phyloP scores from a whole-genome alignment of 2,329 filamentous ascomycete species.

The Fusarium goolgardi region DNA sequence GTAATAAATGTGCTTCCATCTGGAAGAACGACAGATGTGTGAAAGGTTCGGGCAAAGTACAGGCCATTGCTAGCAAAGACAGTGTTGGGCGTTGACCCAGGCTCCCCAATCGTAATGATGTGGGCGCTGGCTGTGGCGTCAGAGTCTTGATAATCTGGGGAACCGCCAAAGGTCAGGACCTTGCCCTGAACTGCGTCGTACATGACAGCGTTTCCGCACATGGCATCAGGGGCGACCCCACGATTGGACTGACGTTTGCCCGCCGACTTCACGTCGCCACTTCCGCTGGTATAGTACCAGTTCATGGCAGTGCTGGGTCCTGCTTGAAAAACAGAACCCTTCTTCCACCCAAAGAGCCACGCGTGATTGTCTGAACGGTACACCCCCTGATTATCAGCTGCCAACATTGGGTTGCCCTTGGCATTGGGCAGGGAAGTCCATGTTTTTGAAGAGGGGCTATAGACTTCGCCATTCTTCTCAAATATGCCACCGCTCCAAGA shows the following conservation, averaged over 20 bases:
- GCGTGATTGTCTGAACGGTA: slow-evolving; percentile 53
- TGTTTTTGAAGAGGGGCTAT: slow-evolving; percentile 7
- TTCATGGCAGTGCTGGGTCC: slow-evolving; percentile 65
- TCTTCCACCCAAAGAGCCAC: slow-evolving; percentile 55
- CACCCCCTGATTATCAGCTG: slow-evolving; percentile 52
- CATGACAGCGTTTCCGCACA: slow-evolving; percentile 68
- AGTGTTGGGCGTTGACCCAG: background rate
- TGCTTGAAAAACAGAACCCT: slow-evolving; percentile 63
- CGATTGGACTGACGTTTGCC: slow-evolving; percentile 46
- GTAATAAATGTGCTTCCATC: slow-evolving; percentile 60
- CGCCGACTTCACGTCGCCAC: slow-evolving; percentile 37
- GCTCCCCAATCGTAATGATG: slow-evolving; percentile 59
- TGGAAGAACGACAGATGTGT: slow-evolving; percentile 61
- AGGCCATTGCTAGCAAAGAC: slow-evolving; percentile 17
- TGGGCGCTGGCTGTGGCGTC: slow-evolving; percentile 58
- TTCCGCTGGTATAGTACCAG: slow-evolving; percentile 60
- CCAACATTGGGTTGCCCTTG: slow-evolving; percentile 61
- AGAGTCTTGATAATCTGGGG: slow-evolving; percentile 58
- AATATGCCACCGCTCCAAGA: slow-evolving; percentile 26
- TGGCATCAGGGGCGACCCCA: slow-evolving; percentile 58
- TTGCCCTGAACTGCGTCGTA: slow-evolving; percentile 69
- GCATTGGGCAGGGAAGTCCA: slow-evolving; percentile 46
- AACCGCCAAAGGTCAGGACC: slow-evolving; percentile 65
- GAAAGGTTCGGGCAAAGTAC: slow-evolving; percentile 53
- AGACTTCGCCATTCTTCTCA: slow-evolving; percentile 32